Evolutionary conservation across 2,329 filamentous ascomycete genomes (phyloP), one percentile per base, ranked within the genome.

Genomic region (Torrubiella hemipterigena): DNA sequence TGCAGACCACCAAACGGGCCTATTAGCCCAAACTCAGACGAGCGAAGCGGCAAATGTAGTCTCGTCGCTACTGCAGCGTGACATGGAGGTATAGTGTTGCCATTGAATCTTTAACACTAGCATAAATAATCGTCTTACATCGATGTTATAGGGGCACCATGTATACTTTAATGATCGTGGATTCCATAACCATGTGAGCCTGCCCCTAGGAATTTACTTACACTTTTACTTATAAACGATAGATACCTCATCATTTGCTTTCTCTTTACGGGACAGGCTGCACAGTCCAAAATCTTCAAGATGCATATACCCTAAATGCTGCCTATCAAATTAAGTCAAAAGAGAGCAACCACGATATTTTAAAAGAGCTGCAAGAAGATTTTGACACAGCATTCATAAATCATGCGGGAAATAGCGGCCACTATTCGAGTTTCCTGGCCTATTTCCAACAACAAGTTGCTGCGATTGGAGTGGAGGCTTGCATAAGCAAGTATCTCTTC

Each of bases 371-470:
- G 1, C 46, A 46, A 38, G 50, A 61, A 7, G 63, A 79, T 34
- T 71, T 68, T 31, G 55, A 59, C 4, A 56, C 58, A 18, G 42
- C 41, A 21, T 80, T 79, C 35, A 63, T 63, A 30, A 48, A 48
- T 9, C 74, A 71, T 39, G 58, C 91, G 1, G 81, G 80, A 9
- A 67, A 77, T 8, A 72, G 56, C 14, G 40, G 58, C 31, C 56
- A 69, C 50, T 94, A 93, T 48, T 56, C 73, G 7, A 75, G 85
- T 45, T 93, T 81, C 48, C 63, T 94, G 3, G 56, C 61, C 7
- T 93, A 82, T 59, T 95, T 85, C 56, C 71, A 83, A 46, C 49
- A 56, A 2, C 77, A 91, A 49, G 83, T 94, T 20, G 69, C 77
- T 10, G 49, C 51, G 17, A 70, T 73, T 2, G 54, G 56, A 0